These are phyloP conservation scores for Amanita pseudoporphyria DNA, from an alignment of 768 basidiomycete genomes.

Conservation along the genomic window DNA sequence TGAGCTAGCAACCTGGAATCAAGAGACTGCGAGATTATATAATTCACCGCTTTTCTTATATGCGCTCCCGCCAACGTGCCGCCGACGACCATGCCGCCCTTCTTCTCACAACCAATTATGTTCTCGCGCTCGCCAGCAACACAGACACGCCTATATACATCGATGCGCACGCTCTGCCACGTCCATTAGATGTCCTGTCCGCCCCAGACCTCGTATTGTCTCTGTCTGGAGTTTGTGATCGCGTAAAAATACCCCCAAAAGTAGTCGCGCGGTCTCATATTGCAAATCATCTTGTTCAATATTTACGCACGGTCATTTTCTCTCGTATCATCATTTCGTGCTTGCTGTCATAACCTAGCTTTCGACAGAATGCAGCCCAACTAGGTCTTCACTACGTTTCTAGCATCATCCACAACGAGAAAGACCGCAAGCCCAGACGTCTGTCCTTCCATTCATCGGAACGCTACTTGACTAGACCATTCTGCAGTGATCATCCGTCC, in stretches of 20 bases:
- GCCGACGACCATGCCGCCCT: conserved; percentile 33
- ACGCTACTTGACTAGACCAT: neutral
- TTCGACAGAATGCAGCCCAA: conserved; percentile 43
- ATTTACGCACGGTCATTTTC: conserved; percentile 36
- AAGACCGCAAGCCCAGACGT: conserved; percentile 34
- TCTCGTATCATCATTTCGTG: conserved; percentile 6
- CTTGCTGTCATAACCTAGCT: neutral
- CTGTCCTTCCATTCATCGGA: conserved; percentile 10
- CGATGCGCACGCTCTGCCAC: conserved; percentile 24
- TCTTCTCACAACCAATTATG: neutral
- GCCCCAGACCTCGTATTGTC: conserved; percentile 41
- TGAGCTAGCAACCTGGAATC: conserved; percentile 5
- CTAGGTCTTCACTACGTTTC: conserved; percentile 54
- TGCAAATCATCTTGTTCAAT: conserved; percentile 36
- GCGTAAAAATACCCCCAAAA: conserved; percentile 25
- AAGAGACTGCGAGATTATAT: conserved; percentile 14
- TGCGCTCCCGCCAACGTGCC: conserved; percentile 6
- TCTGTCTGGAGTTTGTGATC: conserved; percentile 45
- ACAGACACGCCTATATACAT: conserved; percentile 40
- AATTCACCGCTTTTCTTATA: conserved; percentile 5
- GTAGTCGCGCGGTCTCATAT: conserved; percentile 42
- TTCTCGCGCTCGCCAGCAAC: conserved; percentile 5
- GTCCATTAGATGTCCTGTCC: conserved; percentile 38
- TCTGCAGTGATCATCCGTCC: conserved; percentile 3
- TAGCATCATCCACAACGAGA: conserved; percentile 35